Evolutionary conservation across 169 alveolate genomes (phyloP).

Genomic region (Amoebophrya sp.): DNA sequence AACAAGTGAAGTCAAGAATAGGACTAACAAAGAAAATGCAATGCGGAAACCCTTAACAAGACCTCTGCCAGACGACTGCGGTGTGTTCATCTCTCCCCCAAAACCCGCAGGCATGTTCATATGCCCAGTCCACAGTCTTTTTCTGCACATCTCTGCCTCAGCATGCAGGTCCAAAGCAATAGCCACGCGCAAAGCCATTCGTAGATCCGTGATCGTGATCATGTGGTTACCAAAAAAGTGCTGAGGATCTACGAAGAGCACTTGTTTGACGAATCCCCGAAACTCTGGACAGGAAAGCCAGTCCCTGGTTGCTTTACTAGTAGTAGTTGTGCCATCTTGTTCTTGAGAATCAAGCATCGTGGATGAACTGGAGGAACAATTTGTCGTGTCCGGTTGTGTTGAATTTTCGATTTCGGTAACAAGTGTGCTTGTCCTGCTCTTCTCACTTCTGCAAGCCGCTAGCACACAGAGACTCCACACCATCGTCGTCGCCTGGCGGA

Average conservation of each 20-base stretch:
- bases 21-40: too few species aligned
- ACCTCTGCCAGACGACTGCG: too few species aligned
- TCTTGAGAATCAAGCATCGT: not conserved
- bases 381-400: not conserved
- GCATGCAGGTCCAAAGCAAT: not conserved
- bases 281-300: not conserved
- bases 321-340: not conserved
- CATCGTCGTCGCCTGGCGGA: not conserved
- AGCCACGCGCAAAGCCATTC: not conserved
- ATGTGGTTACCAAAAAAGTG: not conserved
- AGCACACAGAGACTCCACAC: not conserved
- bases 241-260: not conserved
- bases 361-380: not conserved
- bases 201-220: not conserved
- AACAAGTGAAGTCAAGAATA: too few species aligned
- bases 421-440: not conserved
- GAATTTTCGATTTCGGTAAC: not conserved
- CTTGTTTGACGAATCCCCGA: not conserved
- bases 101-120: not conserved
- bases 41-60: too few species aligned
- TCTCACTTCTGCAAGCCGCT: not conserved
- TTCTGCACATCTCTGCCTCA: not conserved
- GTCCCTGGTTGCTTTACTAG: not conserved
- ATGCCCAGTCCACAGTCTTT: not conserved
- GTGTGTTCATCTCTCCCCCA: not conserved